Evolutionary conservation across 805 yeast genomes (phyloP).

Genomic region (Schwanniomyces sp.): DNA sequence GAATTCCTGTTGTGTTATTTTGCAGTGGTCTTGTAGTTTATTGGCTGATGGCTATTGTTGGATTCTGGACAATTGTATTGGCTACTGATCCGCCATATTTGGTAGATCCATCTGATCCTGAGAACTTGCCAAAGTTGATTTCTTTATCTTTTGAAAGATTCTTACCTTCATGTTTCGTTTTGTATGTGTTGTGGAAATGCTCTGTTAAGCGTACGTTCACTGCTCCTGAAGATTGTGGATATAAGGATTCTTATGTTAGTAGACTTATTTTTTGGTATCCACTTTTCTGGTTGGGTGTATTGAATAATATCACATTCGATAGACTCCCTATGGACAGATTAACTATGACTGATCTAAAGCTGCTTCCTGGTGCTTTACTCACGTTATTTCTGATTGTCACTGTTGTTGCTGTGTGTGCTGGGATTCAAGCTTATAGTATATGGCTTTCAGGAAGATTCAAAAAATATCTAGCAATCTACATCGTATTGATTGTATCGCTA

Average conservation of each 20-base stretch:
- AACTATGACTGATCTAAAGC: constrained; percentile 65
- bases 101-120: constrained; percentile 53
- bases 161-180: constrained; percentile 70
- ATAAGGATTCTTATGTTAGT: constrained; percentile 36
- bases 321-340: constrained; percentile 84
- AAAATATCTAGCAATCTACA: constrained; percentile 58
- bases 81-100: constrained; percentile 77
- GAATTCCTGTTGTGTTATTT: constrained; percentile 58
- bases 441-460: constrained; percentile 77
- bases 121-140: constrained; percentile 57
- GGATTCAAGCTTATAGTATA: constrained; percentile 72
- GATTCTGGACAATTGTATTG: constrained; percentile 80
- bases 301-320: constrained; percentile 87
- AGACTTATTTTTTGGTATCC: constrained; percentile 69
- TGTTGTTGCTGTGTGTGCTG: constrained; percentile 51
- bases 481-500: constrained; percentile 42
- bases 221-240: constrained; percentile 4
- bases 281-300: constrained; percentile 77
- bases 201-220: constrained; percentile 51
- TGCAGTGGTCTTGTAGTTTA: constrained; percentile 45
- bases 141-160: constrained; percentile 74
- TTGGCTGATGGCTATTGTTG: constrained; percentile 62
- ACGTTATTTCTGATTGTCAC: constrained; percentile 56
- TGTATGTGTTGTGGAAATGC: constrained; percentile 67
- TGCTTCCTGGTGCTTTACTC: constrained; percentile 73